These are phyloP conservation scores for Tetracentron sinense DNA, from an alignment of 164 flowering plant genomes.

Conservation along the genomic window DNA sequence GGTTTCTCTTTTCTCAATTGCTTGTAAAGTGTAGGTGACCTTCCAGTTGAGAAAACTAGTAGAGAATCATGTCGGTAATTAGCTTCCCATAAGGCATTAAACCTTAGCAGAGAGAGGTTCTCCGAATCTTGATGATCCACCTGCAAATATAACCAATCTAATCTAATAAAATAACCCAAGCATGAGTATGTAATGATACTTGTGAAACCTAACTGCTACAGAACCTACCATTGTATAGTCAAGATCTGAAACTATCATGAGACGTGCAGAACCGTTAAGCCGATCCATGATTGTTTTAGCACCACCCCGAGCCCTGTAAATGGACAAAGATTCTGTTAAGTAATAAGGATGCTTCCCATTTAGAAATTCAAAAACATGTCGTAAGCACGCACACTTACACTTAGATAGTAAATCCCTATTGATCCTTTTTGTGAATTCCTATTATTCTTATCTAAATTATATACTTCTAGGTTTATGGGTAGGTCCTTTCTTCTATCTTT, in stretches of 20 bases:
- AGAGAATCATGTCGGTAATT: conserved; percentile 78
- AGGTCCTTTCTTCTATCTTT: too few species aligned
- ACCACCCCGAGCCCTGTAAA: conserved; percentile 12
- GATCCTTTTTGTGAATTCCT: neutral
- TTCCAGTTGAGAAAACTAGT: conserved; percentile 92
- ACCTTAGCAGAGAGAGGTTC: conserved; percentile 75
- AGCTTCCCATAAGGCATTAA: conserved; percentile 91
- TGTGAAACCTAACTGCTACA: neutral
- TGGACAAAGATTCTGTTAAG: neutral
- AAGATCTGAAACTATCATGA: conserved; percentile 98
- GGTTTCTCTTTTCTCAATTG: conserved; percentile 94
- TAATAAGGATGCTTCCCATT: neutral
- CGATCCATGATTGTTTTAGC: conserved; percentile 50
- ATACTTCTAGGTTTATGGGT: too few species aligned
- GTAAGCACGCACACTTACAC: neutral
- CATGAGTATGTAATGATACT: neutral
- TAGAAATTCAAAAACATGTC: neutral
- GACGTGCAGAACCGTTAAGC: conserved; percentile 53
- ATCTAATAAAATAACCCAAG: conserved; percentile 2
- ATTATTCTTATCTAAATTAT: too few species aligned
- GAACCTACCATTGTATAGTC: conserved; percentile 88
- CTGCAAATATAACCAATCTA: conserved; percentile 44
- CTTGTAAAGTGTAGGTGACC: conserved; percentile 86
- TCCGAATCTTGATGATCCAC: conserved; percentile 96
- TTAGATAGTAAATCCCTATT: too few species aligned